Base-by-base conservation (phyloP, 2,329 filamentous ascomycete species). In the Bipolaris sorokiniana region DNA sequence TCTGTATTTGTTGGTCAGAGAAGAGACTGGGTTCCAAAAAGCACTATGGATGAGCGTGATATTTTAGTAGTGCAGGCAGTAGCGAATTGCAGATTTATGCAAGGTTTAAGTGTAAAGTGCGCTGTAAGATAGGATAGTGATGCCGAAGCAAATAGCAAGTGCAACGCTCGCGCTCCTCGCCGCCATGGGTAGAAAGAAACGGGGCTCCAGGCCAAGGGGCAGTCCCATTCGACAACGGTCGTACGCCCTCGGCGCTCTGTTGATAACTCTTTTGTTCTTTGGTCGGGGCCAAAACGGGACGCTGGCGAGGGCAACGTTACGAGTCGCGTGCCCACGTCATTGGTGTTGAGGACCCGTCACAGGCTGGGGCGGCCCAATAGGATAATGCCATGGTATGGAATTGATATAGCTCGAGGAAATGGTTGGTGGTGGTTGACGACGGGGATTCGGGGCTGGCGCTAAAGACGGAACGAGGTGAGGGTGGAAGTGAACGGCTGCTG, bases 11-110 rank as follows among this genome's bases (percentile, higher is more conserved):
- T 18, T 31, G 42, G 9, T 13, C 42, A 3, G 11, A 63, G 22
- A 66, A 76, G 42, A 61, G 65, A 18, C 61, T 70, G 31, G 70
- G 76, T 7, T 49, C 53, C n/a, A 48, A 60, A 60, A 13, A 73
- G 74, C 4, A 63, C 65, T 47, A 63, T 76, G 23, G 68, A 73
- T 2, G 60, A 46, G 61, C 56, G 67, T 2, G 54, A 71, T 38
- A 50, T 66, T 18, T 72, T 71, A 65, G 72, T 51, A 70, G 65
- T 18, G 56, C 54, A n/a, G 66, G 73, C 44, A 61, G 48, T n/a
- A 23, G 28, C 11, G 48, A 48, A n/a, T 20, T 37, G 46, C 7
- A 48, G 16, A 33, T 33, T 7, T 20, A 23, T 37, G 34, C 46
- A 38, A 34, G 46, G 46, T 38, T 37, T 38, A 7, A 22, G 9